phyloP scores from a whole-genome alignment of 257 asterid species.

The Sherardia arvensis region DNA sequence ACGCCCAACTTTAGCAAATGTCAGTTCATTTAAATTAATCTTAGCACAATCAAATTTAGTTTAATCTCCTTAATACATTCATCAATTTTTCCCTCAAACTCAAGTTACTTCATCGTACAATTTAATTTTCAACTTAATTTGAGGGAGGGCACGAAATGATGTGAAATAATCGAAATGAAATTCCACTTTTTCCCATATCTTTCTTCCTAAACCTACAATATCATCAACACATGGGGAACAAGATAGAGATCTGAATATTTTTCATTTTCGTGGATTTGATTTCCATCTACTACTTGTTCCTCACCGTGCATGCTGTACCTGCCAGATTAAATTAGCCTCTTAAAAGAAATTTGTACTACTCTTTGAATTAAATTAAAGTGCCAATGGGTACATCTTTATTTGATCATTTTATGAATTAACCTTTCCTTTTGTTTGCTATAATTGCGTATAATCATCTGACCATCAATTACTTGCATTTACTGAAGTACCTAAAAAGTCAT shows the following conservation, averaged over 20 bases:
- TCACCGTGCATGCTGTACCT: background rate
- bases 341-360: background rate
- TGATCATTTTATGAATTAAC: no score
- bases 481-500: background rate
- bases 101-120: no score
- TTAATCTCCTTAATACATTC: no score
- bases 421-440: background rate
- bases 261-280: background rate
- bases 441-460: background rate
- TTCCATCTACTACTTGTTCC: background rate
- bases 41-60: no score
- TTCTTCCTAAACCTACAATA: background rate
- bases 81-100: no score
- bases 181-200: background rate
- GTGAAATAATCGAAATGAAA: background rate
- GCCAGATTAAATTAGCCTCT: conserved; percentile 1
- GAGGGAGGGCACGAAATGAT: no score
- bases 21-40: no score
- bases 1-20: no score
- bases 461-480: background rate
- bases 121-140: no score
- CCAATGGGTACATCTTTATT: background rate
- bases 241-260: conserved; percentile 5
- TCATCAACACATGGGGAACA: conserved; percentile 5
- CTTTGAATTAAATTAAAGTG: background rate